Evolutionary conservation across 257 asterid genomes (phyloP), one percentile per base, ranked within the genome.

Genomic region (Solanum piurae): DNA sequence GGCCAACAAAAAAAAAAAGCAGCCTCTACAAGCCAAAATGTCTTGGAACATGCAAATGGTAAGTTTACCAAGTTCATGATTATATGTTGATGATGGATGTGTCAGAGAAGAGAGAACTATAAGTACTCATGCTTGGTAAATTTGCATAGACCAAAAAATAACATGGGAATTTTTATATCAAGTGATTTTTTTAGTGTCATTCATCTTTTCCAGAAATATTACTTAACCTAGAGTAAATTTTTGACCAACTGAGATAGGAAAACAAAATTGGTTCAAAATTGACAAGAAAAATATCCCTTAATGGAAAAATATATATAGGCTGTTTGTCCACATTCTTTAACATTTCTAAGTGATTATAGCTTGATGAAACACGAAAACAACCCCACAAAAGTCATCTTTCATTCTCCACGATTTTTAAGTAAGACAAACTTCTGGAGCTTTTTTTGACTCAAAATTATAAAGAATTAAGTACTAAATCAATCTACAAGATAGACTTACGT

Each of bases 401-500:
- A 82, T 31, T 82, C 69, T 29, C 85, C 42, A 3, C 1, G 27
- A 79, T 7, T 4, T 80, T 80, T 49, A 9, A 18, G 18, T 5
- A 49, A 80, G 29, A 18, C 7, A 80, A 82, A 82, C 69, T 82
- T 29, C 29, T 49, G 5, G 68, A 18, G 27, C 29, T 6, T 16
- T n/a, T 27, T 80, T 80, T 11, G 2, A 18, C 44, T 0, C 49
- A 20, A 82, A 49, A 33, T 82, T 31, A 27, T 27, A 49, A 10
- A 49, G 44, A 82, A 82, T 10, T 10, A 80, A 49, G 31, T 82
- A 52, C 40, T 49, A 0, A 82, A 82, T 82, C 29, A 52, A 38
- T 31, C 62, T 73, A 68, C 46, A 89, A 8, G 62, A 64, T 46
- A 42, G 83, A 91, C 99, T 95, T 94, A 97, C 99, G 93, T 71